Base-by-base conservation (phyloP, 805 yeast species). In the Nakazawaea sp. region DNA sequence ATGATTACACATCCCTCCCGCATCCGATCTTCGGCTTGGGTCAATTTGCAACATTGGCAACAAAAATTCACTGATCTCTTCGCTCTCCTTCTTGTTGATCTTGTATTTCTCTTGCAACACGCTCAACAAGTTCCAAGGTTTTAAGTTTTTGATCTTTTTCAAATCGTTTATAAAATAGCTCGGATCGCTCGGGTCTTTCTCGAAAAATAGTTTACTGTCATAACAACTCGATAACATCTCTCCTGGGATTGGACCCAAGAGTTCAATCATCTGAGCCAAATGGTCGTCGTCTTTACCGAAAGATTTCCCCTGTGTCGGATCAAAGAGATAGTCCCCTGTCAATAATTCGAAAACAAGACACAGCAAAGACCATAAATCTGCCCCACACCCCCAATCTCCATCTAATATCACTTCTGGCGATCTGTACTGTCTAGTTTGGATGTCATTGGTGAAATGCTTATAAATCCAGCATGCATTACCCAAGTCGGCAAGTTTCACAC, bases 1-100 rank as follows among this genome's bases (percentile, higher is more conserved):
- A 55, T 88, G 96, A 51, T 86, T 82, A 2, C 85, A 76, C 78
- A 88, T 72, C 3, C 96, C 96, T 15, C 97, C 98, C 1, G 97
- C 97, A 62, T 92, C 98, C 11, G 90, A 90, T 46, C 99, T 69
- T 38, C 61, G 57, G 42, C 73, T 79, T 1, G 98, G 97, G 54
- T 81, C 85, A 16, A 86, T 58, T 16, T 68, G 56, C 32, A 92
- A 66, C 96, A 92, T 86, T 7, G 97, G 96, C 32, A 72, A 55
- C 43, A 92, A 60, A 51, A 92, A 88, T 47, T 78, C 86, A 7
- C 89, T 60, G 30, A 92, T 71, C 39, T 77, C 81, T 29, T 70
- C 65, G 3, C 96, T 87, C 38, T 84, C 92, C 10, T 64, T 62
- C 18, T 70, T 72, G 21, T 74, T 57, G 53, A 82, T 78, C 46